Conservation (phyloP, 2,329 filamentous ascomycete genomes). For the Ophiocordyceps camponoti-floridani region DNA sequence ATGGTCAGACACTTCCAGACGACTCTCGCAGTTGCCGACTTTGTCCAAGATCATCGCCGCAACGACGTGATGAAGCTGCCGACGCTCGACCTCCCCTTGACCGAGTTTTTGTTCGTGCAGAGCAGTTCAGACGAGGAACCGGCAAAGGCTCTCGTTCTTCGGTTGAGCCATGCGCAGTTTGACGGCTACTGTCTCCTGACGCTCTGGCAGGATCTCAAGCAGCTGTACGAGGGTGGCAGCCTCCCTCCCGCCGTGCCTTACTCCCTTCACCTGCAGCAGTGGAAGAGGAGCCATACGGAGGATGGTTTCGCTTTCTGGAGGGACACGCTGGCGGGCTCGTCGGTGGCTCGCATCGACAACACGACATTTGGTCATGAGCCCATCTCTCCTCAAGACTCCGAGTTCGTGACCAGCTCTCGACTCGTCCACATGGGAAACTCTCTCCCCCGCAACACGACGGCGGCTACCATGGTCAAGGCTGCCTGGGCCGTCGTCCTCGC, state of each 20-base stretch:
- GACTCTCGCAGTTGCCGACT: constrained; percentile 2
- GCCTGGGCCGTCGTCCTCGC: constrained; percentile 23
- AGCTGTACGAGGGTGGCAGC: constrained; percentile 13
- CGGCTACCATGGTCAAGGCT: constrained; percentile 24
- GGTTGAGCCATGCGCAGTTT: constrained; percentile 27
- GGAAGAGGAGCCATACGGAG: constrained; percentile 1
- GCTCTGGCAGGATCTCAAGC: constrained; percentile 17
- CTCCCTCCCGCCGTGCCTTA: background rate
- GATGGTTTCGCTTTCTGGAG: constrained; percentile 1
- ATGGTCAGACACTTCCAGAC: constrained; percentile 1
- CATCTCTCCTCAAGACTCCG: background rate
- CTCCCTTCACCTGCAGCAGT: constrained; percentile 1
- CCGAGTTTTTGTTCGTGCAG: background rate
- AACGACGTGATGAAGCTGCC: background rate
- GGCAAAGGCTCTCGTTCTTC: constrained; percentile 4
- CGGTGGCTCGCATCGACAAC: constrained; percentile 1
- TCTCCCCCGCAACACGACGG: constrained; percentile 6
- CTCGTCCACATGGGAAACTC: constrained; percentile 3
- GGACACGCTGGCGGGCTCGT: background rate
- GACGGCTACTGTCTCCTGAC: constrained; percentile 24
- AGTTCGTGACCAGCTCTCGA: constrained; percentile 1
- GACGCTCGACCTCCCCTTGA: constrained; percentile 1
- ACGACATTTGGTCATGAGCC: background rate
- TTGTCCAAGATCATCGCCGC: constrained; percentile 1
- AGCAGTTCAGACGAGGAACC: background rate